Base-by-base conservation (phyloP, 306 rosid species). In the Pyrus betulifolia region DNA sequence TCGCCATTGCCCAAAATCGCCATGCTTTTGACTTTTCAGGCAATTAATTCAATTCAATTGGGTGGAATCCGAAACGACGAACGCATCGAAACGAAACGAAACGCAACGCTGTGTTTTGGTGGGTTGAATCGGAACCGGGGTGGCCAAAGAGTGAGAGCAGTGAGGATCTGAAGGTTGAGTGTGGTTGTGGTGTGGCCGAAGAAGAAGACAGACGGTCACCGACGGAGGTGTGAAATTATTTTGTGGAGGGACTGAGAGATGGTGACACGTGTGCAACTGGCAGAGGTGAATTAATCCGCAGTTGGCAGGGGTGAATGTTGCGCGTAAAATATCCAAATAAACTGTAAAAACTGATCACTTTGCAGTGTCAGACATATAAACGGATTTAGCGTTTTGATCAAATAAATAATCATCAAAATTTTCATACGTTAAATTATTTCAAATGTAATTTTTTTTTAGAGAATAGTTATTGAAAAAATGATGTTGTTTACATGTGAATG, bases 1-100 rank as follows among this genome's bases (percentile, higher is more conserved):
- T 92, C 89, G 59, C 76, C 84, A 72, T 66, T 80, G 60, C 60
- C 70, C 6, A 83, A 66, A 11, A 78, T 30, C 61, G 84, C 86
- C 93, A 85, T 88, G 33, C n/a, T 63, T 69, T 2, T 15, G 0
- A 51, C 2, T 5, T 51, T 51, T 51, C 3, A 19, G 55, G 18
- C 75, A 49, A 38, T 67, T 78, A 1, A 49, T 30, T 30, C 0
- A 1, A 17, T 70, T 51, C 2, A 52, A 18, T 0, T 22, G 14
- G 28, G 9, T 2, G 9, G 61, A 28, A 49, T 28, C 44, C 46
- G 3, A 33, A 28, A 19, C 10, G 46, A n/a, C 11, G 63, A 55
- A 11, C 17, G 49, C 42, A 23, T 19, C 52, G 30, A 59, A 72
- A 40, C 33, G 46, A 58, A 59, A 21, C 35, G n/a, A 59, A 57